phyloP scores from a whole-genome alignment of 2,329 filamentous ascomycete species.

The Cladosporium phlei region DNA sequence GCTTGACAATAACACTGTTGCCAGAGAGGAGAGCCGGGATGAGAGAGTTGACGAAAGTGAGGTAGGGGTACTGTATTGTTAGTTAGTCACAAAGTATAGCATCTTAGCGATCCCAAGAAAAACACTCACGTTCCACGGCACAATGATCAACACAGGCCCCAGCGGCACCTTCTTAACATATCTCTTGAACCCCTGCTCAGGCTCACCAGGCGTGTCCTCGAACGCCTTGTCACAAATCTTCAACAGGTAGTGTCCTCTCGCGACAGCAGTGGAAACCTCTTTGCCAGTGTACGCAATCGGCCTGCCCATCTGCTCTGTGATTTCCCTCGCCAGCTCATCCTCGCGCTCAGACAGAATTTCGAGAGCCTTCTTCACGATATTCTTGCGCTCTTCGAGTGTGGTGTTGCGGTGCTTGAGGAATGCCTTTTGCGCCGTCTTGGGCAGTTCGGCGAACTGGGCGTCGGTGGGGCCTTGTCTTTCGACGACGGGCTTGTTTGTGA shows the following conservation, averaged over 20 bases:
- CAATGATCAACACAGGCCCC: constrained; percentile 81
- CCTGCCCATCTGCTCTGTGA: constrained; percentile 92
- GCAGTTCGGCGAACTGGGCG: constrained; percentile 66
- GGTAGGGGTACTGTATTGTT: constrained; percentile 72
- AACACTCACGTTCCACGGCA: constrained; percentile 85
- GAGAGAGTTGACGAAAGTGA: constrained; percentile 87
- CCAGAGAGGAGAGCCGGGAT: constrained; percentile 87
- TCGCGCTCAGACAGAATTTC: constrained; percentile 64
- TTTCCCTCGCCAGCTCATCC: constrained; percentile 75
- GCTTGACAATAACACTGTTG: constrained; percentile 89
- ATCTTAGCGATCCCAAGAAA: constrained; percentile 7
- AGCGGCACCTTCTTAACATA: constrained; percentile 86
- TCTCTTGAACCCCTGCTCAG: constrained; percentile 81
- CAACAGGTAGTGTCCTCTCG: constrained; percentile 78
- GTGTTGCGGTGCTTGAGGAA: constrained; percentile 76
- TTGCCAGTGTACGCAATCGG: constrained; percentile 82
- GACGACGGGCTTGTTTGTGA: constrained; percentile 78
- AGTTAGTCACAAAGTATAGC: constrained; percentile 2
- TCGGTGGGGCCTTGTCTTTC: constrained; percentile 70
- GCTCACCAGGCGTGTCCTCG: constrained; percentile 73
- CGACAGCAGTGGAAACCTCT: constrained; percentile 80
- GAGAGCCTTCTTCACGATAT: constrained; percentile 75
- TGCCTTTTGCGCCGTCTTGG: constrained; percentile 65
- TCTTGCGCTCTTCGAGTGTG: constrained; percentile 67
- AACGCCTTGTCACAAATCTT: constrained; percentile 76